phyloP scores from a whole-genome alignment of 495 filamentous ascomycete species.

The Cenococcum geophilum region DNA sequence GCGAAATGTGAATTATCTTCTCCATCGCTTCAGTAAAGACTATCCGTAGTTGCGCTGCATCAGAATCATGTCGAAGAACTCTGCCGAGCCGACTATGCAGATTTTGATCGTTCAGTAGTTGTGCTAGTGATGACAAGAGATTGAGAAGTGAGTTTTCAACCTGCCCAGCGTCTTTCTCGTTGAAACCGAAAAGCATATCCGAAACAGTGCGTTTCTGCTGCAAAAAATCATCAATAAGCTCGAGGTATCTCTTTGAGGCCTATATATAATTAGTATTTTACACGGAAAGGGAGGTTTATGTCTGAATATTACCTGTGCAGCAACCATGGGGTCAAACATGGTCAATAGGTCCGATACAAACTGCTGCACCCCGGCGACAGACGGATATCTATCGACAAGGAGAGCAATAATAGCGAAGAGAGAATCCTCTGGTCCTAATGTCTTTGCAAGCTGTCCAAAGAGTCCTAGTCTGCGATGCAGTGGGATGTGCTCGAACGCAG shows the following conservation, averaged over 20 bases:
- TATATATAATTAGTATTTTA: constrained; percentile 14
- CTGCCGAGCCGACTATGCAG: constrained; percentile 26
- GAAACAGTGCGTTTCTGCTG: constrained; percentile 65
- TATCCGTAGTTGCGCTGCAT: constrained; percentile 13
- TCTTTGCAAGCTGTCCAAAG: constrained; percentile 74
- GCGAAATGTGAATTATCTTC: constrained; percentile 39
- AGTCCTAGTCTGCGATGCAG: constrained; percentile 71
- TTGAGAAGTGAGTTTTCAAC: constrained; percentile 54
- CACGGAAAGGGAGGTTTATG: not conserved
- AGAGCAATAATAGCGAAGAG: constrained; percentile 66
- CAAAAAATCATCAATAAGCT: constrained; percentile 64
- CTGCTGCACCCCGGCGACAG: constrained; percentile 44
- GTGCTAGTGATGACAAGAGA: constrained; percentile 55
- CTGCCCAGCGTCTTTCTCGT: constrained; percentile 56
- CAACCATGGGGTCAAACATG: constrained; percentile 47
- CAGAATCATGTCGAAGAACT: constrained; percentile 14
- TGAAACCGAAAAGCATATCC: constrained; percentile 57
- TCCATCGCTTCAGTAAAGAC: constrained; percentile 49
- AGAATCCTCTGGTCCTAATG: constrained; percentile 76
- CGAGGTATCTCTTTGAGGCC: constrained; percentile 49
- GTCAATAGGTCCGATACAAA: constrained; percentile 53
- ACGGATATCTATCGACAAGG: constrained; percentile 62
- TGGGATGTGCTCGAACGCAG: constrained; percentile 91
- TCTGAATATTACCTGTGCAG: constrained; percentile 46
- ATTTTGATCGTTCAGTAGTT: constrained; percentile 48